Conservation (phyloP, 306 rosid species). For the Cucurbita argyrosperma region DNA sequence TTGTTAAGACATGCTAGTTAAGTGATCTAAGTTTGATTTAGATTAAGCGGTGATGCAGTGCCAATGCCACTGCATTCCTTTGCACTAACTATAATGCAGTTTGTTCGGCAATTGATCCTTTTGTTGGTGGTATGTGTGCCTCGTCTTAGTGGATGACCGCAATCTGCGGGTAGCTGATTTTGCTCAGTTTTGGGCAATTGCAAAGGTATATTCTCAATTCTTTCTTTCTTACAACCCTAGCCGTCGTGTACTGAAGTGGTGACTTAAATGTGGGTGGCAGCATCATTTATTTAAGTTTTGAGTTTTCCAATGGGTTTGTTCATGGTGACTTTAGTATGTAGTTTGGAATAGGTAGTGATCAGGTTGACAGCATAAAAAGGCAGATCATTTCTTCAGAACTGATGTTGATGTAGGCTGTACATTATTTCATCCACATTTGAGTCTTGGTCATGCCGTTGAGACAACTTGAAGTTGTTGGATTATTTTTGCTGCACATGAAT, state of each 20-base stretch:
- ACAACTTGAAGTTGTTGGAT: not conserved
- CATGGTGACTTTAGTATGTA: not conserved
- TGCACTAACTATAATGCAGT: constrained; percentile 97
- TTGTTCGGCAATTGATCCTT: constrained; percentile 91
- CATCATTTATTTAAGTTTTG: constrained; percentile 9
- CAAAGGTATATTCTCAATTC: constrained; percentile 88
- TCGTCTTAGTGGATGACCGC: constrained; percentile 99
- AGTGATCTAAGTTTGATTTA: constrained; percentile 55
- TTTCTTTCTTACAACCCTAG: constrained; percentile 58
- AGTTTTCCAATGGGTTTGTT: constrained; percentile 10
- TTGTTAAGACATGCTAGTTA: constrained; percentile 27
- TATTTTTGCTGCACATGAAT: not conserved
- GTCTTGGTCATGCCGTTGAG: not conserved
- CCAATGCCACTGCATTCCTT: constrained; percentile 75
- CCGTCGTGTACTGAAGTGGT: constrained; percentile 57
- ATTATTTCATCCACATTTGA: not conserved
- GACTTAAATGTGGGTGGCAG: constrained; percentile 16
- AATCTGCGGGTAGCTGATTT: constrained; percentile 99
- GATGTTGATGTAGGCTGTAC: not conserved
- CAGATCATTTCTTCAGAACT: not conserved
- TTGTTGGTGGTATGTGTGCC: constrained; percentile 98
- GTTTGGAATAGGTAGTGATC: not conserved
- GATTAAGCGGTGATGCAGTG: constrained; percentile 75
- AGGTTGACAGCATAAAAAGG: not conserved
- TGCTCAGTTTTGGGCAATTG: constrained; percentile 99